Percentiles rank a stretch among this genome's conserved stretches.
These are phyloP conservation scores for Penicillium sp. DNA, from an alignment of 2,329 filamentous ascomycete species.

Conservation along the genomic window DNA sequence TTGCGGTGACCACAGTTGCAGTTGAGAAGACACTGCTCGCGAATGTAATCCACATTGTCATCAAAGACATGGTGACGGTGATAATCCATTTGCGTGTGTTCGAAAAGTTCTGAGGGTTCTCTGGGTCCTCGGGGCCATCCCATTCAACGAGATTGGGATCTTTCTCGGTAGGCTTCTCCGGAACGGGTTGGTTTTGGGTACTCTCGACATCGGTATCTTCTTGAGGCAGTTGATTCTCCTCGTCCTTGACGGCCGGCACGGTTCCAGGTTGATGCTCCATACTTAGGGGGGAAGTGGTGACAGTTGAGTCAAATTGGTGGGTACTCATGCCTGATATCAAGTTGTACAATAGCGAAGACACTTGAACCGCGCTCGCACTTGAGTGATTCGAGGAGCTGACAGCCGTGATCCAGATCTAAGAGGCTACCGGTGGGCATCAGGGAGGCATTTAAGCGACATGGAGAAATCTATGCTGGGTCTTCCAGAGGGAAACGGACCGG, in stretches of 20 bases:
- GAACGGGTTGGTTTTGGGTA: conserved; percentile 1
- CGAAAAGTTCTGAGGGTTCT: conserved; percentile 30
- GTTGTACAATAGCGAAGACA: not conserved
- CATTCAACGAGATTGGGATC: conserved; percentile 33
- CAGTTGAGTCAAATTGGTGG: conserved; percentile 13
- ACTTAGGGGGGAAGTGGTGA: conserved; percentile 19
- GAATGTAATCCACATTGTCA: conserved; percentile 51
- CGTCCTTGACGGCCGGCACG: not conserved
- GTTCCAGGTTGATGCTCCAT: conserved; percentile 14
- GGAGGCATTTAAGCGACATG: conserved; percentile 4
- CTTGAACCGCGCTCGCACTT: not conserved
- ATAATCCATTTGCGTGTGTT: conserved; percentile 40
- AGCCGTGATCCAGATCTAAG: not conserved
- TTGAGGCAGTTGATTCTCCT: conserved; percentile 3
- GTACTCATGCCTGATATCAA: not conserved
- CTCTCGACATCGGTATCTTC: conserved; percentile 19
- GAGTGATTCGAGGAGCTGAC: not conserved
- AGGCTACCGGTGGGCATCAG: not conserved
- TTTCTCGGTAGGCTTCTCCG: conserved; percentile 15
- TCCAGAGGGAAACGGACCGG: not conserved
- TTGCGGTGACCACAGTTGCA: conserved; percentile 41
- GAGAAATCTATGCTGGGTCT: conserved; percentile 1
- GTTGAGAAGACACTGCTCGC: conserved; percentile 48
- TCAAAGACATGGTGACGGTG: conserved; percentile 41
- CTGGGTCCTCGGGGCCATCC: conserved; percentile 30